Conservation (phyloP, 2,329 filamentous ascomycete species). For the Exutisphaerella laricina region DNA sequence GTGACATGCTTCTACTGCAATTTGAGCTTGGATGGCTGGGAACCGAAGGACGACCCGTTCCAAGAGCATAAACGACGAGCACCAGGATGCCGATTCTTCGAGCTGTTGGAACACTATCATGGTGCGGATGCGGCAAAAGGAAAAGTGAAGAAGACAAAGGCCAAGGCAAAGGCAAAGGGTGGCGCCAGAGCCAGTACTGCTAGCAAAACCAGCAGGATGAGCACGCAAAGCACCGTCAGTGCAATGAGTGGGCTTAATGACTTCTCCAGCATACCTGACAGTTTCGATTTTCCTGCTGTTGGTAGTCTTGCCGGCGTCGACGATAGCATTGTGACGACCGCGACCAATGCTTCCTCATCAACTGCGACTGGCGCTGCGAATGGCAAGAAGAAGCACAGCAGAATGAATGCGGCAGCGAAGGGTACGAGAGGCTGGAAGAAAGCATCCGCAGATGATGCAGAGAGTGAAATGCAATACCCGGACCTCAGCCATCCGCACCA, state of each 20-base stretch:
- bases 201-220: constrained; percentile 66
- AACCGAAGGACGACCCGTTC: constrained; percentile 83
- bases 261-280: constrained; percentile 19
- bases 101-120: constrained; percentile 50
- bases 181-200: constrained; percentile 29
- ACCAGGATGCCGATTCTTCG: constrained; percentile 77
- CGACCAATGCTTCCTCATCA: constrained; percentile 37
- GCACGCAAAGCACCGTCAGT: constrained; percentile 40
- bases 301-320: constrained; percentile 42
- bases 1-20: constrained; percentile 89
- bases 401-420: constrained; percentile 45
- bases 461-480: constrained; percentile 13
- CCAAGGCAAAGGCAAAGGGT: constrained; percentile 24
- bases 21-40: constrained; percentile 88
- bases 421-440: constrained; percentile 34
- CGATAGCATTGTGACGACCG: constrained; percentile 49
- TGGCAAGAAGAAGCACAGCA: constrained; percentile 31
- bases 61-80: constrained; percentile 80
- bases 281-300: constrained; percentile 18
- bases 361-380: constrained; percentile 27
- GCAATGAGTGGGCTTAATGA: constrained; percentile 18
- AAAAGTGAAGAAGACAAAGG: constrained; percentile 30
- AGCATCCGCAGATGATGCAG: constrained; percentile 12
- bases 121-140: constrained; percentile 17
- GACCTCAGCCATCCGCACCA: constrained; percentile 15